These are phyloP conservation scores for Diospyros kaki DNA, from an alignment of 148 eudicot genomes.

Conservation along the genomic window DNA sequence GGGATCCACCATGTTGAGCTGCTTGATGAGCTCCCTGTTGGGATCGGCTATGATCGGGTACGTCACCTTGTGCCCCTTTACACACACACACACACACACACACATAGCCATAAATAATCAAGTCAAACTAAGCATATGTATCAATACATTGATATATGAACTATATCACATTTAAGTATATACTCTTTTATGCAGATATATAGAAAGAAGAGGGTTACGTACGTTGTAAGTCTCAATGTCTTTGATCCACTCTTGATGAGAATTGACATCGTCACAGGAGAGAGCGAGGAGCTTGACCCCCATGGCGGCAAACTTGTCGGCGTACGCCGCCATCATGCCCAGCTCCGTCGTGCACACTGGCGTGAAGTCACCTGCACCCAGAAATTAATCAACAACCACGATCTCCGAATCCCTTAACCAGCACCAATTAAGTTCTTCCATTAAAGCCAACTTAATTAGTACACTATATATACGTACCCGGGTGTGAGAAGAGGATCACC, in stretches of 20 bases:
- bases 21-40: slow-evolving; percentile 48
- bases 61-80: slow-evolving; percentile 59
- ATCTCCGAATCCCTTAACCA: no score
- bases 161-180: no score
- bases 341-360: slow-evolving; percentile 93
- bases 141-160: no score
- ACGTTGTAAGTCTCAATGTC: slow-evolving; percentile 72
- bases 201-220: not conserved
- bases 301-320: slow-evolving; percentile 55
- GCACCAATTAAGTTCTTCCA: no score
- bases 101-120: not conserved
- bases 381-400: not conserved
- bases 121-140: no score
- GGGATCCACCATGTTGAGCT: slow-evolving; percentile 91
- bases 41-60: slow-evolving; percentile 87
- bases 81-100: not conserved
- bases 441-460: no score
- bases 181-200: not conserved
- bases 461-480: slow-evolving; percentile 31
- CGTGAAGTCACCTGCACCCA: slow-evolving; percentile 69
- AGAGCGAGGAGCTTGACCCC: slow-evolving; percentile 82
- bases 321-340: slow-evolving; percentile 74
- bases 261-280: slow-evolving; percentile 68
- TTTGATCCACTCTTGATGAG: slow-evolving; percentile 81
- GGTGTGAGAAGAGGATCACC: slow-evolving; percentile 83